Conservation (phyloP, 495 filamentous ascomycete genomes). For the Penicillium crystallinum region DNA sequence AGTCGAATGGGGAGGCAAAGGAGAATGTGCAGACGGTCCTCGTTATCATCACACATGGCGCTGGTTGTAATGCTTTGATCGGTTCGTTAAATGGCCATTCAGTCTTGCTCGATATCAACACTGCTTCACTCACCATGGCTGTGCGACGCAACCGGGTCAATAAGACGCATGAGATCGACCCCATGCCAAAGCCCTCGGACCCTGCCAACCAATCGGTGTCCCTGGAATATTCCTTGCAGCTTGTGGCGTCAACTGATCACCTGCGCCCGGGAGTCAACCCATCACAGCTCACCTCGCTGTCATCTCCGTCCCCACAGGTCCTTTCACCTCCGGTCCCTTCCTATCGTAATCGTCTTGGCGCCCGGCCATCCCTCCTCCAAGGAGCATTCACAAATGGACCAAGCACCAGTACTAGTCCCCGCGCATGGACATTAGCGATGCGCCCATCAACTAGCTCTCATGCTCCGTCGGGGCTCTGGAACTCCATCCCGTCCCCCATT, state of each 20-base stretch:
- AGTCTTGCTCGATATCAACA: conserved; percentile 80
- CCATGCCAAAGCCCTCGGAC: conserved; percentile 8
- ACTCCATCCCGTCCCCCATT: conserved; percentile 20
- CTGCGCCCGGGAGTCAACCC: conserved; percentile 53
- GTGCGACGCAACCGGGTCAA: conserved; percentile 54
- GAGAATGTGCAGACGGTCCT: conserved; percentile 74
- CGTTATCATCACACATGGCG: conserved; percentile 94
- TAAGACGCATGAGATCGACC: conserved; percentile 18
- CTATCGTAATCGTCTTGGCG: conserved; percentile 28
- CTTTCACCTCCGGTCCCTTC: conserved; percentile 20
- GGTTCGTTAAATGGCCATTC: conserved; percentile 85
- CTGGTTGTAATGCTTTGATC: conserved; percentile 93
- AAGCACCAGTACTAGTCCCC: conserved; percentile 13
- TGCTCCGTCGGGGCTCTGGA: conserved; percentile 31
- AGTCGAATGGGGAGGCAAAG: conserved; percentile 43
- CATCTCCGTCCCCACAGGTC: conserved; percentile 24
- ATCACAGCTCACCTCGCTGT: conserved; percentile 23
- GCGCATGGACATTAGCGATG: conserved; percentile 22
- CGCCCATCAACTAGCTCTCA: conserved; percentile 22
- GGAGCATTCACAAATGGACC: conserved; percentile 21
- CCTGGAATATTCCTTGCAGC: conserved; percentile 69
- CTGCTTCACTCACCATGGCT: conserved; percentile 88
- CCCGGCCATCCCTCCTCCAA: conserved; percentile 24
- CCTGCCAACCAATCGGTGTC: conserved; percentile 33
- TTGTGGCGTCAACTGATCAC: conserved; percentile 78